Conservation (phyloP, 2,329 filamentous ascomycete genomes). For the Chaetomium olivaceum region DNA sequence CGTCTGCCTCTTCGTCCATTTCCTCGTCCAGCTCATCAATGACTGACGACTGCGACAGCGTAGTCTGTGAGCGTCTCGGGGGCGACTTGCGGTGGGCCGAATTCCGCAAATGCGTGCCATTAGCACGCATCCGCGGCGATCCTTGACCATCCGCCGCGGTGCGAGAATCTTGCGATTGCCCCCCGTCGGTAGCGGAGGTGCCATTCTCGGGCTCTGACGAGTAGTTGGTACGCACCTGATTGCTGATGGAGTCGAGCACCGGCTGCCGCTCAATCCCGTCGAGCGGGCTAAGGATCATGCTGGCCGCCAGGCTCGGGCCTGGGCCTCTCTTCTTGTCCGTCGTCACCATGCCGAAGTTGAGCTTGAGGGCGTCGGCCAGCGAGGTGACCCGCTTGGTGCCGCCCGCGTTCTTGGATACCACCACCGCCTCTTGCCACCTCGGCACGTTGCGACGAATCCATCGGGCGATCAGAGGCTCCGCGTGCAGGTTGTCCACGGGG, state of each 20-base stretch:
- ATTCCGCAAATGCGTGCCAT: conserved; percentile 33
- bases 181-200: conserved; percentile 29
- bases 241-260: conserved; percentile 42
- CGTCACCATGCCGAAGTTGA: conserved; percentile 96
- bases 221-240: conserved; percentile 33
- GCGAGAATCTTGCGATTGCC: conserved; percentile 34
- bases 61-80: conserved; percentile 35
- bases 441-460: conserved; percentile 91
- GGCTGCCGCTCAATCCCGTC: conserved; percentile 58
- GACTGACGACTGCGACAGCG: conserved; percentile 40
- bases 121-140: conserved; percentile 44
- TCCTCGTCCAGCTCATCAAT: conserved; percentile 44
- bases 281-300: conserved; percentile 71
- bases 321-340: conserved; percentile 70
- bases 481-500: conserved; percentile 95
- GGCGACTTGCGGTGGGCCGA: conserved; percentile 33
- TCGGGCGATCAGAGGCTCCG: conserved; percentile 89
- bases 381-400: conserved; percentile 97
- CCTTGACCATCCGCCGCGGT: conserved; percentile 46
- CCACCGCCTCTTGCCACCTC: conserved; percentile 87
- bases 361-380: conserved; percentile 89
- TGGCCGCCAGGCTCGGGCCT: conserved; percentile 68
- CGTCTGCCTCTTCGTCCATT: conserved; percentile 42
- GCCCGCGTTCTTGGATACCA: conserved; percentile 97
- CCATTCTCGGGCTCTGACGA: conserved; percentile 32